Conservation (phyloP, 306 rosid genomes). For the Acacia crassicarpa region DNA sequence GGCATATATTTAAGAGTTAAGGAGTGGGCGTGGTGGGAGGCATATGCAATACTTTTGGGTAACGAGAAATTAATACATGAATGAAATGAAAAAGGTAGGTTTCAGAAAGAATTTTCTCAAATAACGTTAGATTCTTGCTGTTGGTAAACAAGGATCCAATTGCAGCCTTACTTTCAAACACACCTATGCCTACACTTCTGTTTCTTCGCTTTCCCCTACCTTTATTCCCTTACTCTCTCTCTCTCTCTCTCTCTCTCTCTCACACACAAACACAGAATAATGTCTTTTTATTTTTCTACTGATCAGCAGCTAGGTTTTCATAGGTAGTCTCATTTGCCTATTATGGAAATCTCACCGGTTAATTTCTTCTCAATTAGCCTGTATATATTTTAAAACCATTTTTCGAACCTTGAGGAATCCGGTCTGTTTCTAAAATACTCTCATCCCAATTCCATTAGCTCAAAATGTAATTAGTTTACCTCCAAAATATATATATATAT, state of each 20-base stretch:
- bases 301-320: not conserved
- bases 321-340: not conserved
- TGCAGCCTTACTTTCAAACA: constrained; percentile 34
- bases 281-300: not conserved
- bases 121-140: constrained; percentile 50
- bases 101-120: constrained; percentile 48
- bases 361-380: not conserved
- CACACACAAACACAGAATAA: not conserved
- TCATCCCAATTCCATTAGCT: not conserved
- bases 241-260: not conserved
- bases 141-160: constrained; percentile 46
- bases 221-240: not conserved
- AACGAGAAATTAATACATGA: constrained; percentile 44
- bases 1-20: not conserved
- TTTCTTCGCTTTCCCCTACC: not conserved
- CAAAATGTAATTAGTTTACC: not conserved
- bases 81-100: constrained; percentile 47
- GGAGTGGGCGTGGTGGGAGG: constrained; percentile 43
- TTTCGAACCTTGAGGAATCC: not conserved
- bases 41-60: constrained; percentile 44
- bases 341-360: not conserved
- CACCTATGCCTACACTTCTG: constrained; percentile 15
- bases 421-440: not conserved
- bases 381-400: not conserved
- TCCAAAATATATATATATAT: too few species aligned